Evolutionary conservation across 768 basidiomycete genomes (phyloP).

Genomic region (Boletus tylopilopsis): DNA sequence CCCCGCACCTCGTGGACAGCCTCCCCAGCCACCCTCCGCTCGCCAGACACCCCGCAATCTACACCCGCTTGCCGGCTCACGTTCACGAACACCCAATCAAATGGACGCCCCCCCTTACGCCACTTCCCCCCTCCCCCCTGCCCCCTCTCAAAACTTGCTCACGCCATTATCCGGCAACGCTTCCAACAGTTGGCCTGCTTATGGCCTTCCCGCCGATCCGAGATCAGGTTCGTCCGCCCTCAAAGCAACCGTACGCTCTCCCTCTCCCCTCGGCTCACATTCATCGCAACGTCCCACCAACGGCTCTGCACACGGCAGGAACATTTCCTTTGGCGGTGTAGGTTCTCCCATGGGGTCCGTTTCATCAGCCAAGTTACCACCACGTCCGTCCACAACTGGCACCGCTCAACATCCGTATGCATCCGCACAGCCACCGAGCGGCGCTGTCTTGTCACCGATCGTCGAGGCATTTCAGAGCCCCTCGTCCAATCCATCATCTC

Average conservation of each 20-base stretch:
- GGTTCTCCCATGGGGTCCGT: constrained; percentile 37
- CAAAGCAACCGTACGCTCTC: constrained; percentile 38
- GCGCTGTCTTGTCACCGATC: constrained; percentile 65
- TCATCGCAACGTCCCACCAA: constrained; percentile 39
- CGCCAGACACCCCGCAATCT: constrained; percentile 32
- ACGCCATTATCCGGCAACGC: constrained; percentile 34
- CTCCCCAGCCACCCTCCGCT: too few species aligned
- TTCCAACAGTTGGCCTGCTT: constrained; percentile 41
- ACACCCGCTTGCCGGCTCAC: constrained; percentile 33
- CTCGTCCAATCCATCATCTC: constrained; percentile 43
- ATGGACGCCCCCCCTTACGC: constrained; percentile 47
- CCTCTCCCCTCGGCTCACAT: constrained; percentile 25
- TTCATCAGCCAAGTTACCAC: constrained; percentile 40
- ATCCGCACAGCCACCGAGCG: constrained; percentile 41
- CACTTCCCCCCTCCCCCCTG: constrained; percentile 40
- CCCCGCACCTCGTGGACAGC: too few species aligned
- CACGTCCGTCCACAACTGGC: constrained; percentile 40
- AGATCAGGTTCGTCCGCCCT: constrained; percentile 48
- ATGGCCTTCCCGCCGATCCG: constrained; percentile 60
- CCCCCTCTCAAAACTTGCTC: constrained; percentile 34
- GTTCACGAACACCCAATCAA: constrained; percentile 54
- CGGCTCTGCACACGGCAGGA: constrained; percentile 47
- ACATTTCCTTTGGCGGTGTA: constrained; percentile 46
- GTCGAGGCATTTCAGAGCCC: constrained; percentile 51
- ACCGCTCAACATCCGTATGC: constrained; percentile 58